Evolutionary conservation across 345 rosid genomes (phyloP).

Genomic region (Fremontodendron californicum): DNA sequence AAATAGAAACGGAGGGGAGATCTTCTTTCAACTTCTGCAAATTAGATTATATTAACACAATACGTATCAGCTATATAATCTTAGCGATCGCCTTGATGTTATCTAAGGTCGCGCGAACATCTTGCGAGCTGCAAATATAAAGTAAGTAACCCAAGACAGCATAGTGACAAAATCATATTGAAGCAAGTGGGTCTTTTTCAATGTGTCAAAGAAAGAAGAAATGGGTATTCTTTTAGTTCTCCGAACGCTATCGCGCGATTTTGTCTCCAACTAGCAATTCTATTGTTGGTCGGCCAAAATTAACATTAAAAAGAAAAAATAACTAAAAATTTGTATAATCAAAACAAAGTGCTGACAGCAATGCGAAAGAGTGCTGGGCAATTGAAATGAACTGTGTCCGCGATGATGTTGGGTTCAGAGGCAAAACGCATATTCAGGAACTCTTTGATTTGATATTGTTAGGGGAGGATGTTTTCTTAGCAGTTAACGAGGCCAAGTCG

Average conservation of each 20-base stretch:
- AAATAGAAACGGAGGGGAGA: neutral
- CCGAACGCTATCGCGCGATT: neutral
- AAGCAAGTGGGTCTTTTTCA: neutral
- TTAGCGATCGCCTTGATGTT: too few relatives aligned
- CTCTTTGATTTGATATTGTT: conserved; percentile 36
- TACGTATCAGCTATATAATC: too few relatives aligned
- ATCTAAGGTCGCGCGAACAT: neutral
- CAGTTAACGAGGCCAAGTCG: conserved; percentile 51
- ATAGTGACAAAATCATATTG: neutral
- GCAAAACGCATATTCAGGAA: conserved; percentile 36
- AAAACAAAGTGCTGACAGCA: neutral
- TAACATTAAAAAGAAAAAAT: too few relatives aligned
- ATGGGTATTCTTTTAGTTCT: neutral
- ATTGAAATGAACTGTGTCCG: neutral
- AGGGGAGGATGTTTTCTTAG: conserved; percentile 47
- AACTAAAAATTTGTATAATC: neutral
- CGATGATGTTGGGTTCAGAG: neutral
- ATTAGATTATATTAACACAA: too few relatives aligned
- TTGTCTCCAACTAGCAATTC: neutral
- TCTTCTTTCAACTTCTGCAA: too few relatives aligned
- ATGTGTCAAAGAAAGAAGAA: neutral
- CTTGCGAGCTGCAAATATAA: neutral
- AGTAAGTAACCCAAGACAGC: neutral
- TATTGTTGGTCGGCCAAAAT: neutral
- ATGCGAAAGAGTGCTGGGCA: neutral